A percentile compares a stretch with the other conserved stretches of the same genome.
phyloP scores from a whole-genome alignment of 2,329 filamentous ascomycete genomes.

The Clonostachys sp. region DNA sequence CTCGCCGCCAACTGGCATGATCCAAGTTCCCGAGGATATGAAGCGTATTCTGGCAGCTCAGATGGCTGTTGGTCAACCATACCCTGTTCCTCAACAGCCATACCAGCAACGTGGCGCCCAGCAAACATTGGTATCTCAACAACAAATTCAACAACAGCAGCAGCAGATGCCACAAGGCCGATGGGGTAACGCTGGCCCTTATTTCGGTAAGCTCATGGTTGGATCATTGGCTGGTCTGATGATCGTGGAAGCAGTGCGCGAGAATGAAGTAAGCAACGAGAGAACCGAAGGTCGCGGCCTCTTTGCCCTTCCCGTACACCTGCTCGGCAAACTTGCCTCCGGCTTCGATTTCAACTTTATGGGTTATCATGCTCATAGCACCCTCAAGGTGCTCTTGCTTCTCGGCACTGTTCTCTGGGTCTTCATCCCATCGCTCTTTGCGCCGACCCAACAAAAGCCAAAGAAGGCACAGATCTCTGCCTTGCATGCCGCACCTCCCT shows the following conservation, averaged over 20 bases:
- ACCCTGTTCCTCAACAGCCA: conserved; percentile 41
- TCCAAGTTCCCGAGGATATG: conserved; percentile 63
- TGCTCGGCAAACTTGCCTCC: conserved; percentile 44
- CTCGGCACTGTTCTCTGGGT: conserved; percentile 50
- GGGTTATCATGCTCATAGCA: conserved; percentile 49
- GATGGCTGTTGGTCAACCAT: conserved; percentile 49
- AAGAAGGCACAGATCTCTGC: conserved; percentile 40
- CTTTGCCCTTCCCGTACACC: conserved; percentile 56
- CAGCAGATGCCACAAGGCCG: conserved; percentile 43
- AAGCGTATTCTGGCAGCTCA: conserved; percentile 57
- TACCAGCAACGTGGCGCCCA: conserved; percentile 36
- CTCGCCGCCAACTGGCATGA: conserved; percentile 49
- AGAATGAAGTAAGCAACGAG: conserved; percentile 61
- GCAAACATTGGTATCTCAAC: conserved; percentile 40
- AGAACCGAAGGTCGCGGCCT: conserved; percentile 63
- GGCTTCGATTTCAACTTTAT: conserved; percentile 46
- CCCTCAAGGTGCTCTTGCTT: conserved; percentile 47
- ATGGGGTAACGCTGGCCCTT: conserved; percentile 51
- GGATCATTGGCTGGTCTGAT: conserved; percentile 89
- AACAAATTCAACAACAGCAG: conserved; percentile 43
- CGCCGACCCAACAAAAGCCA: conserved; percentile 38
- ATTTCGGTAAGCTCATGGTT: conserved; percentile 79
- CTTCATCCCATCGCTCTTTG: conserved; percentile 49
- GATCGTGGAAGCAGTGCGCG: conserved; percentile 76
- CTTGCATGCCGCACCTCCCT: conserved; percentile 57